Conservation (phyloP, 352 stramenopile species). For the Globisporangium mamillatum region DNA sequence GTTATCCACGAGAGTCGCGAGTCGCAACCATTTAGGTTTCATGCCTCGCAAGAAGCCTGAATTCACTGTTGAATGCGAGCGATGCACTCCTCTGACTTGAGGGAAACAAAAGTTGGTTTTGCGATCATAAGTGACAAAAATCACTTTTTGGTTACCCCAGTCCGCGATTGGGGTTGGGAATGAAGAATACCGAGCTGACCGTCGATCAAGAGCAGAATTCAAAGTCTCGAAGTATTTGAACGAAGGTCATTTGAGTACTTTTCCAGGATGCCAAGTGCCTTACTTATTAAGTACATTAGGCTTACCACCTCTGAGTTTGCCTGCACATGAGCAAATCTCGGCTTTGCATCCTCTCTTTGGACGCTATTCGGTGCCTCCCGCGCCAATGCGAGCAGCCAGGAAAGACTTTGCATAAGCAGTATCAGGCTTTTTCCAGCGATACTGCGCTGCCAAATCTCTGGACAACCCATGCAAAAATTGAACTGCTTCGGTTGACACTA, state of each 20-base stretch:
- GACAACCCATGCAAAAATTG: neutral
- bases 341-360: neutral
- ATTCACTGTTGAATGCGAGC: neutral
- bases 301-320: neutral
- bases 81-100: neutral
- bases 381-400: neutral
- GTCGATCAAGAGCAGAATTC: too few relatives aligned
- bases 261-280: neutral
- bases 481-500: neutral
- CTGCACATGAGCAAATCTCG: neutral
- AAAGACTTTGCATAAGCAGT: neutral
- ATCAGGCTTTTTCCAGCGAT: neutral
- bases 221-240: too few relatives aligned
- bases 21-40: too few relatives aligned
- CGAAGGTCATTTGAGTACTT: neutral
- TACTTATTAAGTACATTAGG: neutral
- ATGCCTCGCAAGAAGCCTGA: neutral
- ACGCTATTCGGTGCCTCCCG: neutral
- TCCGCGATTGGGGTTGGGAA: neutral
- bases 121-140: neutral
- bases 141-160: neutral
- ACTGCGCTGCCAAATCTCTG: neutral
- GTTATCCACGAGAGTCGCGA: neutral
- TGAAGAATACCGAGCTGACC: too few relatives aligned
- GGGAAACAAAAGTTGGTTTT: neutral